Percentiles rank a stretch among this genome's conserved stretches.
These are phyloP conservation scores for Aspergillus cristatus DNA, from an alignment of 495 filamentous ascomycete genomes.

Conservation along the genomic window DNA sequence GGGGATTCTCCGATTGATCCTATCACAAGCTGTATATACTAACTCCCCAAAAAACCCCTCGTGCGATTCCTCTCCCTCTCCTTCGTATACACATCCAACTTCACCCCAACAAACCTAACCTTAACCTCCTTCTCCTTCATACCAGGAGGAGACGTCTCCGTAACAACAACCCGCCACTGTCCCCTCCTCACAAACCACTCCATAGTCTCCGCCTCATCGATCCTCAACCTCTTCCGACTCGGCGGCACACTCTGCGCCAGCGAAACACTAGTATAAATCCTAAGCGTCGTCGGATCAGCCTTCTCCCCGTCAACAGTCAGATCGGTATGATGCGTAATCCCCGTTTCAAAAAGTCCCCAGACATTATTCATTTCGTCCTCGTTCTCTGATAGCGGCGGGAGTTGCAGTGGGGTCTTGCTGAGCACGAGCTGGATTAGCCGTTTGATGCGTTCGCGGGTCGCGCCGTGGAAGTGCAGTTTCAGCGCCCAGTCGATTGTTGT, in stretches of 20 bases:
- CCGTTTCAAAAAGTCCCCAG: too few species aligned
- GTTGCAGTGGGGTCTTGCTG: not conserved
- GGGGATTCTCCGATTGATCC: slow-evolving; percentile 41
- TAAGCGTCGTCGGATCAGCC: too few species aligned
- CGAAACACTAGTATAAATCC: too few species aligned
- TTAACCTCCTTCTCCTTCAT: slow-evolving; percentile 36
- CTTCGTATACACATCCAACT: slow-evolving; percentile 64
- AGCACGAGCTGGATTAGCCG: slow-evolving; percentile 33
- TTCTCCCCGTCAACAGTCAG: slow-evolving; percentile 57
- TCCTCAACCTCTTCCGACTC: slow-evolving; percentile 4
- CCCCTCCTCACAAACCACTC: slow-evolving; percentile 65
- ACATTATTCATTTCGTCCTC: too few species aligned
- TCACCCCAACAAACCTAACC: slow-evolving; percentile 66
- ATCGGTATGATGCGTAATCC: too few species aligned
- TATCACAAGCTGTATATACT: slow-evolving; percentile 5
- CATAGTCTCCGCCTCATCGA: too few species aligned
- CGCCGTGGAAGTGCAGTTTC: too few species aligned
- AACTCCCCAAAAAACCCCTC: slow-evolving; percentile 44
- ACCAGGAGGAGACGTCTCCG: too few species aligned
- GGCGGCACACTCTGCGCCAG: too few species aligned
- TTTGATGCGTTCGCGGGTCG: slow-evolving; percentile 57
- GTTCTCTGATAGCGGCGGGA: slow-evolving; percentile 54
- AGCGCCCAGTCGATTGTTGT: slow-evolving; percentile 58
- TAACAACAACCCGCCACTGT: slow-evolving; percentile 74
- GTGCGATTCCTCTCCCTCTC: slow-evolving; percentile 59